Conservation (phyloP, 257 asterid species). For the Ophiorrhiza pumila region DNA sequence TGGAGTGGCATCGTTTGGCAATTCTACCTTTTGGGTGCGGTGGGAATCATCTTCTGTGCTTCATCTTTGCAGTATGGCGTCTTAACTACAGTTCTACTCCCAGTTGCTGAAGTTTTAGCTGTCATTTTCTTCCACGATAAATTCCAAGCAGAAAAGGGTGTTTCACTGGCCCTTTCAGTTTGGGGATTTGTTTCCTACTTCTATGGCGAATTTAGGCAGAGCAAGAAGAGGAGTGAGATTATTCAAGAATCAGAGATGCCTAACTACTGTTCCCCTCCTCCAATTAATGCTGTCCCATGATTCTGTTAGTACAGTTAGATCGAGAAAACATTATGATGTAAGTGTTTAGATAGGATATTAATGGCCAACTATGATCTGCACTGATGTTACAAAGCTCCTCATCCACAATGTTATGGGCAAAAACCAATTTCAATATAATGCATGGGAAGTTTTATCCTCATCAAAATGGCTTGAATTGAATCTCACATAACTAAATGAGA, state of each 20-base stretch:
- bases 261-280: no score
- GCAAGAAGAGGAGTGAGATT: slow-evolving; percentile 1
- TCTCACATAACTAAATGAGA: no score
- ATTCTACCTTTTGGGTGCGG: slow-evolving; percentile 14
- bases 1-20: slow-evolving; percentile 24
- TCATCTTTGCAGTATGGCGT: slow-evolving; percentile 25
- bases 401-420: no score
- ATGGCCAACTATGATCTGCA: no score
- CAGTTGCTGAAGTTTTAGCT: slow-evolving; percentile 20
- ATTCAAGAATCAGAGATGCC: slow-evolving; percentile 6
- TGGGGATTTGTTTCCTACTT: slow-evolving; percentile 36
- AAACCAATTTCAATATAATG: no score
- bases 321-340: no score
- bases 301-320: no score
- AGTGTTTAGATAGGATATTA: no score
- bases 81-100: slow-evolving; percentile 19
- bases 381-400: no score
- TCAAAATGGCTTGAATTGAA: no score
- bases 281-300: slow-evolving; percentile 6
- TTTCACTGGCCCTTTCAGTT: slow-evolving; percentile 25
- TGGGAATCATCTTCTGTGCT: slow-evolving; percentile 26
- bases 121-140: slow-evolving; percentile 26
- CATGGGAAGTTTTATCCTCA: no score
- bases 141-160: slow-evolving; percentile 25
- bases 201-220: slow-evolving; percentile 23